Evolutionary conservation across 169 alveolate genomes (phyloP).

Genomic region (Pseudocohnilembus persalinus): DNA sequence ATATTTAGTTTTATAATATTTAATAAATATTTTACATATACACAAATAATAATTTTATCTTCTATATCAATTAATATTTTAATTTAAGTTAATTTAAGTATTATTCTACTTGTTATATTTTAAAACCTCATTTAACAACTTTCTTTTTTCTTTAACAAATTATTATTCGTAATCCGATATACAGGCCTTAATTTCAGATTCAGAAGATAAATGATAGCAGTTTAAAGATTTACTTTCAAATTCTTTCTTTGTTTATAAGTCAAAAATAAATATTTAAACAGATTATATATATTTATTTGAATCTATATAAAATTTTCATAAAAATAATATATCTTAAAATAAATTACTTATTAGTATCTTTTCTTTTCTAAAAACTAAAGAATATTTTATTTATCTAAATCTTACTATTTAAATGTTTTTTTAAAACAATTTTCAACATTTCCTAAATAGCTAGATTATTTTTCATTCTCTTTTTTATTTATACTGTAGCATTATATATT

Average conservation of each 20-base stretch:
- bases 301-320: too few species aligned
- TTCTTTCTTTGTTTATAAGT: background rate
- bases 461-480: background rate
- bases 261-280: too few species aligned
- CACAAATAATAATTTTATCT: too few species aligned
- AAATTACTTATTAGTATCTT: background rate
- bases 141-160: background rate
- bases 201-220: background rate
- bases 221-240: background rate
- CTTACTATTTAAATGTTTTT: too few species aligned
- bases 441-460: background rate
- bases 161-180: too few species aligned
- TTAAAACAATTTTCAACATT: background rate
- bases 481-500: background rate
- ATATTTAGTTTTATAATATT: too few species aligned
- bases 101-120: background rate
- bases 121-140: background rate
- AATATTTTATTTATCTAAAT: too few species aligned
- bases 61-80: too few species aligned
- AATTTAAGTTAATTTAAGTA: too few species aligned
- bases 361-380: background rate
- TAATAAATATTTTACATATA: too few species aligned
- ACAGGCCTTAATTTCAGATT: background rate
- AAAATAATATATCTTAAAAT: too few species aligned
- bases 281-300: too few species aligned